Base-by-base conservation (phyloP, 306 rosid species). In the Mimosa pudica region DNA sequence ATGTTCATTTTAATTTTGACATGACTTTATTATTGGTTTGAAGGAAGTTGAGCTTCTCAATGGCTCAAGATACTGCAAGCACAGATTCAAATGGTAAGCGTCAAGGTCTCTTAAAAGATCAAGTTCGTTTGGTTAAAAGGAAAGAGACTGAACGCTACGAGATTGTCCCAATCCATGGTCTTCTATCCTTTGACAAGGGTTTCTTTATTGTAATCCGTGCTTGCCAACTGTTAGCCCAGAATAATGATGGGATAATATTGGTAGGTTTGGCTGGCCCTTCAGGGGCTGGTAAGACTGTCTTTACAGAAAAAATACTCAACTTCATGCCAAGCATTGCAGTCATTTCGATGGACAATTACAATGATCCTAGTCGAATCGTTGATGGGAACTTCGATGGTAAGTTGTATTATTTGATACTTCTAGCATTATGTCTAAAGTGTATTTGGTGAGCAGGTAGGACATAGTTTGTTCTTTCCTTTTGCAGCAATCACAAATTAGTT, bases 211-310 rank as follows among this genome's bases (percentile, higher is more conserved):
- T 93, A 9, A 96, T 96, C 76, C 92, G 99, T 7, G 98, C 98
- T 54, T 90, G 96, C 86, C 99, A 96, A 76, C 77, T 91, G 67
- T 82, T 96, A 65, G 91, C 97, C 67, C 97, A 93, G 87, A 89
- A 93, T 77, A 96, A 96, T 80, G 94, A 91, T 55, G 99, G 99
- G 48, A 90, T 91, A 71, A 84, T 89, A 84, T 77, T 96, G 89
- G 97, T 96, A 52, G 99, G 99, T 35, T 83, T 96, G 82, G 99
- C 99, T 0, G 99, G 99, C 77, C 99, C 99, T 84, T 96, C 99
- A 10, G 99, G 99, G 74, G 99, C 99, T 16, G 99, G 99, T 69
- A 96, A 96, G 86, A 91, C 99, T 54, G 82, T 93, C 17, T 93
- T 96, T 79, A 96, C 98, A 2, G 98, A 96, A 70, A 96, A 96